Evolutionary conservation across 441 rosid species (phyloP).

Genomic region (Erysimum cheiri): DNA sequence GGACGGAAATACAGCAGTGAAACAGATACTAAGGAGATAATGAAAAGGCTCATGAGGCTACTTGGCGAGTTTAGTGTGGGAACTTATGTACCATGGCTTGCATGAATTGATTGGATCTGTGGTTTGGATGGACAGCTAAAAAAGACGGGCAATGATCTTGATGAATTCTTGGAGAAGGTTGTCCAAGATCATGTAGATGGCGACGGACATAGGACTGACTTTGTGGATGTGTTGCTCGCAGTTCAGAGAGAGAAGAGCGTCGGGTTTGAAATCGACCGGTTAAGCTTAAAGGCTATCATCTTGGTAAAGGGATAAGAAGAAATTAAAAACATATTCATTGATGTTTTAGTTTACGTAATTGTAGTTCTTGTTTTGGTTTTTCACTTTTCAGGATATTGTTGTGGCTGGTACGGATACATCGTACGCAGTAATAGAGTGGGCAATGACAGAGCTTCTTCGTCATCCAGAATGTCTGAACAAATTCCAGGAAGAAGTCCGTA

Average conservation of each 20-base stretch:
- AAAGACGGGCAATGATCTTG: conserved; percentile 38
- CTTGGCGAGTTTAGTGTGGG: conserved; percentile 44
- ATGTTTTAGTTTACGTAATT: background rate
- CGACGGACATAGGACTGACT: background rate
- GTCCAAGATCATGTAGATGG: conserved; percentile 45
- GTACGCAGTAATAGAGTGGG: conserved; percentile 35
- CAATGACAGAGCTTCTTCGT: conserved; percentile 42
- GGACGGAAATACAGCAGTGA: conserved; percentile 48
- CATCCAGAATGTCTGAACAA: conserved; percentile 19
- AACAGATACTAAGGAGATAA: conserved; percentile 33
- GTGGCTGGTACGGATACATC: conserved; percentile 41
- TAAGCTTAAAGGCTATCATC: conserved; percentile 50
- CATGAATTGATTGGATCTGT: conserved; percentile 45
- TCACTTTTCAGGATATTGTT: conserved; percentile 35
- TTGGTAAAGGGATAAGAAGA: conserved; percentile 43
- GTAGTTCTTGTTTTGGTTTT: background rate
- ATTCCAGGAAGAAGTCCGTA: conserved; percentile 35
- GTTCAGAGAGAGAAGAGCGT: conserved; percentile 41
- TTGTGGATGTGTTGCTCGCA: conserved; percentile 48
- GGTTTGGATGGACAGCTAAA: conserved; percentile 40
- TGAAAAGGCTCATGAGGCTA: conserved; percentile 31
- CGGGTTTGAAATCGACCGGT: conserved; percentile 42
- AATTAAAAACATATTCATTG: background rate
- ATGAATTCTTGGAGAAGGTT: conserved; percentile 47
- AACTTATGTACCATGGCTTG: conserved; percentile 50